These are phyloP conservation scores for Pythium brassicae DNA, from an alignment of 352 stramenopile species.

Conservation along the genomic window DNA sequence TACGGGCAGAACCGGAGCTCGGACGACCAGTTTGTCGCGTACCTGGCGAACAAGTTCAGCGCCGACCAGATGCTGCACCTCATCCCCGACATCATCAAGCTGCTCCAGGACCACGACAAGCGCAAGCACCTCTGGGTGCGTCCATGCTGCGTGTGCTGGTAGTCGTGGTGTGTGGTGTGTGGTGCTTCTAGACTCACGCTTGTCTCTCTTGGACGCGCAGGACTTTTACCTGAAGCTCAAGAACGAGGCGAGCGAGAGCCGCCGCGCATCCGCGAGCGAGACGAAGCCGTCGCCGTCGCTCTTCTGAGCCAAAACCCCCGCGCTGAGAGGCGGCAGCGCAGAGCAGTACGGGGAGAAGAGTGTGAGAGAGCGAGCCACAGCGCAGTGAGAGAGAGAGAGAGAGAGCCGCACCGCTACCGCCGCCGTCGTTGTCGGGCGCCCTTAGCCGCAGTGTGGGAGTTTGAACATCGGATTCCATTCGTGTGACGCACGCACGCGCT, in stretches of 20 bases:
- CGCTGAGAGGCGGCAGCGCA: background rate
- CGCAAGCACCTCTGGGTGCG: constrained; percentile 80
- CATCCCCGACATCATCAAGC: constrained; percentile 78
- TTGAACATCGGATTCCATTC: background rate
- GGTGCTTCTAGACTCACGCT: background rate
- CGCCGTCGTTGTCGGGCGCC: background rate
- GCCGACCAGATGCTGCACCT: constrained; percentile 65
- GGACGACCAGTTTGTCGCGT: constrained; percentile 65
- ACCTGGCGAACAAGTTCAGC: constrained; percentile 70
- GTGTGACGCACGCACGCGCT: background rate
- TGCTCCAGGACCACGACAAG: constrained; percentile 80
- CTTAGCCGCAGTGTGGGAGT: background rate
- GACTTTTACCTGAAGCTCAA: constrained; percentile 78
- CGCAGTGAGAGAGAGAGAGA: no score
- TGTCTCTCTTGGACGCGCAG: constrained; percentile 23
- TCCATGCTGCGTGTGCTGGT: constrained; percentile 4
- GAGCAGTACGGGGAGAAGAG: no score
- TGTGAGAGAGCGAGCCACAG: no score
- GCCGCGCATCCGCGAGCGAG: constrained; percentile 18
- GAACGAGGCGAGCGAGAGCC: constrained; percentile 27
- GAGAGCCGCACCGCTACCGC: no score
- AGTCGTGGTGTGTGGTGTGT: background rate
- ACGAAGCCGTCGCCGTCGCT: constrained; percentile 50
- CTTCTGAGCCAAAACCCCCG: constrained; percentile 33
- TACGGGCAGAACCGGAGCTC: constrained; percentile 80